A percentile compares a stretch with the other conserved stretches of the same genome.
Conservation (phyloP, 192 early-diverging fungal species). For the Backusella tuberculispora region DNA sequence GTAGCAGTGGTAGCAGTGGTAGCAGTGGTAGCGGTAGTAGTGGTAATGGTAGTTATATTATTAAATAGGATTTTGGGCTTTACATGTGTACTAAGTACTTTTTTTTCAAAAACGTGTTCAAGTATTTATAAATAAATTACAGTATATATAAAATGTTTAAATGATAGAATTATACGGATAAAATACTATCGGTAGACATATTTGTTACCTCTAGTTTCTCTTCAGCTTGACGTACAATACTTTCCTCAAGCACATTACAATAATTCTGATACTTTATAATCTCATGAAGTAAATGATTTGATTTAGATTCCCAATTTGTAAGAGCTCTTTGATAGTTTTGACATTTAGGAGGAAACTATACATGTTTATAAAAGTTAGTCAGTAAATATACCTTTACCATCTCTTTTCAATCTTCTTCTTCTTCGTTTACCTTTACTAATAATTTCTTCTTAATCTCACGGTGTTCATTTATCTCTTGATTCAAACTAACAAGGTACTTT, state of each 20-base stretch:
- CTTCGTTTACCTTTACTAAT: slow-evolving; percentile 39
- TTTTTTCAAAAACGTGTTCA: background rate
- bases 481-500: slow-evolving; percentile 64
- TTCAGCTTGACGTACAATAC: background rate
- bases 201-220: background rate
- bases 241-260: slow-evolving; percentile 69
- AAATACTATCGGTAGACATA: slow-evolving; percentile 1
- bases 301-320: slow-evolving; percentile 81
- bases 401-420: background rate
- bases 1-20: too few relatives aligned
- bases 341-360: slow-evolving; percentile 62
- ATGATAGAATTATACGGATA: background rate
- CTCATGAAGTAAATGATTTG: slow-evolving; percentile 77
- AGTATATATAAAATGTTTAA: background rate
- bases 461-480: slow-evolving; percentile 71
- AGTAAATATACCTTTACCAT: background rate
- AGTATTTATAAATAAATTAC: background rate
- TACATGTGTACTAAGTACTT: background rate
- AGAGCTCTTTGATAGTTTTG: slow-evolving; percentile 67
- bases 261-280: slow-evolving; percentile 86
- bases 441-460: slow-evolving; percentile 60
- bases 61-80: background rate
- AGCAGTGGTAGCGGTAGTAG: background rate
- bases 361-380: background rate
- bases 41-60: background rate